phyloP scores from a whole-genome alignment of 108 stramenopile species.

The Stephanodiscus triporus region DNA sequence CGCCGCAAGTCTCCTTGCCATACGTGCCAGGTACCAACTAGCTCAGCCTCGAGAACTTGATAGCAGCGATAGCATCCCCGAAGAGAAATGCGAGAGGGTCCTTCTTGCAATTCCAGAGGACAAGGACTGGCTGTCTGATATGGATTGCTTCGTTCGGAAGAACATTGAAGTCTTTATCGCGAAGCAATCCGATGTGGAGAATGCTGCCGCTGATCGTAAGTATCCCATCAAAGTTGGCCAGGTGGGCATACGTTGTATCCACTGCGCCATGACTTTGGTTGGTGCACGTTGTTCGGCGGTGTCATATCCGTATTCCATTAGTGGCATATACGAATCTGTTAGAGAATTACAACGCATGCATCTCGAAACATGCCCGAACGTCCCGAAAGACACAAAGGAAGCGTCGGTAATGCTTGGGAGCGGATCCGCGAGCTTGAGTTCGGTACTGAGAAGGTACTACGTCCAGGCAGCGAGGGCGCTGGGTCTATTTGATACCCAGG shows the following conservation, averaged over 20 bases:
- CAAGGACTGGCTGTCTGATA: conserved; percentile 86
- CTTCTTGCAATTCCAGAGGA: conserved; percentile 84
- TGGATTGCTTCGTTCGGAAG: conserved; percentile 77
- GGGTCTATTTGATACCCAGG: conserved; percentile 70
- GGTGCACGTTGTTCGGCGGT: conserved; percentile 61
- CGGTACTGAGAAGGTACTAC: conserved; percentile 83
- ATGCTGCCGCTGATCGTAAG: conserved; percentile 62
- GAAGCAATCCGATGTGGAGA: conserved; percentile 60
- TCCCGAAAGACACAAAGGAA: conserved; percentile 52
- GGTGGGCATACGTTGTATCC: conserved; percentile 84
- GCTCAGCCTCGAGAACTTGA: background rate
- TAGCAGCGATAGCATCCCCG: background rate
- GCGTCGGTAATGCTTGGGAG: conserved; percentile 53
- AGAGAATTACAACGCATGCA: conserved; percentile 84
- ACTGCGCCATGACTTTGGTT: conserved; percentile 57
- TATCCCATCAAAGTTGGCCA: conserved; percentile 75
- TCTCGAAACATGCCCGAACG: conserved; percentile 68
- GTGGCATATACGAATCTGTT: conserved; percentile 82
- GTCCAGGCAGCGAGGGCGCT: conserved; percentile 76
- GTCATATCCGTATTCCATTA: conserved; percentile 77
- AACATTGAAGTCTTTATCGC: conserved; percentile 85
- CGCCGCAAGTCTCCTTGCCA: conserved; percentile 22
- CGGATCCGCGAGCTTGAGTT: conserved; percentile 73
- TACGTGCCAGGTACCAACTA: conserved; percentile 8
- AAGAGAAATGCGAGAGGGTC: conserved; percentile 33